phyloP scores from a whole-genome alignment of 176 grass and related monocot species.

The Luzula sylvatica region DNA sequence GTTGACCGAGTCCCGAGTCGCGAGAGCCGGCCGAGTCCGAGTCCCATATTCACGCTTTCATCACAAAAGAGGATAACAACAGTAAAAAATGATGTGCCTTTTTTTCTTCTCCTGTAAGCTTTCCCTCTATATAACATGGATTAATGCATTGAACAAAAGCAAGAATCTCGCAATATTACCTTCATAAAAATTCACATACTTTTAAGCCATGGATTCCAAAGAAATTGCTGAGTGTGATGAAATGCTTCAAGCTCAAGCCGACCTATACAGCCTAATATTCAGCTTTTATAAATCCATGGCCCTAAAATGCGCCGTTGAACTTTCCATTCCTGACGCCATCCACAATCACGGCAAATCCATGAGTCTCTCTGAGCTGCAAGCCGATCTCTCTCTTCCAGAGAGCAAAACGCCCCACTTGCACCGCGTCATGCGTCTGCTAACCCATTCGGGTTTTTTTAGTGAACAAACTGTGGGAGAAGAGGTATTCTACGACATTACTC shows the following conservation, averaged over 20 bases:
- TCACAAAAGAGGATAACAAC: too few species aligned
- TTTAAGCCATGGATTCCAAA: too few species aligned
- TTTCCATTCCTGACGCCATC: conserved; percentile 24
- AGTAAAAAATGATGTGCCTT: too few species aligned
- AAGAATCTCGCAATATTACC: too few species aligned
- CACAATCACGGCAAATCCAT: conserved; percentile 6
- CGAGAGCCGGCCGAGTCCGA: too few species aligned
- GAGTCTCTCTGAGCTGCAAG: conserved; percentile 2
- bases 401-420: neutral
- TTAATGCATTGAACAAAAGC: too few species aligned
- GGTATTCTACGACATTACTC: conserved; percentile 16
- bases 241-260: conserved; percentile 6
- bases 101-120: too few species aligned
- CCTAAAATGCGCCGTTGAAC: conserved; percentile 25
- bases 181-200: too few species aligned
- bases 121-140: too few species aligned
- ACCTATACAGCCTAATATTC: conserved; percentile 15
- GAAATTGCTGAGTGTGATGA: neutral
- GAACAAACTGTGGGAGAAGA: neutral
- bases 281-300: conserved; percentile 8
- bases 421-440: conserved; percentile 21
- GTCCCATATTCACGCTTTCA: too few species aligned
- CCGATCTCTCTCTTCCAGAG: neutral
- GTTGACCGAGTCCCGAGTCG: too few species aligned
- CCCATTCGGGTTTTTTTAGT: neutral